Conservation (phyloP, 352 stramenopile genomes). For the Pythium plurisporium region DNA sequence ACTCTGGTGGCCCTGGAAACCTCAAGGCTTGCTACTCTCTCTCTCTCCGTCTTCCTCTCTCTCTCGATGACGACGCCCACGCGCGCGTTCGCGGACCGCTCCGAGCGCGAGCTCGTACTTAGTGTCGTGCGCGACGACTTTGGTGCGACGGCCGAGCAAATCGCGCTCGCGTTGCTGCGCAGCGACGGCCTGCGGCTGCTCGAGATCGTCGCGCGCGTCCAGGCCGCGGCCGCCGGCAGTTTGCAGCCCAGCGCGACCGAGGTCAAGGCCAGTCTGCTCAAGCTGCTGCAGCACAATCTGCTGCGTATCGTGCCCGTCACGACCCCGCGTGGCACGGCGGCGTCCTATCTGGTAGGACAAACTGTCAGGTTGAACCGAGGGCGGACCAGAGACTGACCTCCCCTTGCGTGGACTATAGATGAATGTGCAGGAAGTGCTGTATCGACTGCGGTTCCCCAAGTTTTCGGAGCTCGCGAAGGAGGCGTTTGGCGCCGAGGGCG, state of each 20-base stretch:
- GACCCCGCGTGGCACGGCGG: constrained; percentile 13
- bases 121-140: constrained; percentile 82
- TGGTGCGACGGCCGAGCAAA: constrained; percentile 57
- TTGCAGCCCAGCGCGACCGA: constrained; percentile 52
- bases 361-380: not conserved
- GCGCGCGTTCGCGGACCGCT: constrained; percentile 52
- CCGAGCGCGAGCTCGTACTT: constrained; percentile 65
- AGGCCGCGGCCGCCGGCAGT: constrained; percentile 24
- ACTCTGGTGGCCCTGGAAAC: constrained; percentile 3
- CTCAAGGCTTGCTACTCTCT: not conserved
- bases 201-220: constrained; percentile 64
- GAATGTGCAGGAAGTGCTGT: constrained; percentile 77
- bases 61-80: not conserved
- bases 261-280: constrained; percentile 81
- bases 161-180: constrained; percentile 57
- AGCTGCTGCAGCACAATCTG: constrained; percentile 86
- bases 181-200: constrained; percentile 57
- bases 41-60: not conserved
- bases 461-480: constrained; percentile 81
- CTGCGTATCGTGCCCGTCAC: constrained; percentile 52
- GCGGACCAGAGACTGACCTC: not conserved
- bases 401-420: constrained; percentile 32
- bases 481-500: constrained; percentile 67
- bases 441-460: constrained; percentile 77
- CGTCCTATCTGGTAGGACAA: constrained; percentile 45